Base-by-base conservation (phyloP, 306 rosid species). In the Hippophae tibetana region DNA sequence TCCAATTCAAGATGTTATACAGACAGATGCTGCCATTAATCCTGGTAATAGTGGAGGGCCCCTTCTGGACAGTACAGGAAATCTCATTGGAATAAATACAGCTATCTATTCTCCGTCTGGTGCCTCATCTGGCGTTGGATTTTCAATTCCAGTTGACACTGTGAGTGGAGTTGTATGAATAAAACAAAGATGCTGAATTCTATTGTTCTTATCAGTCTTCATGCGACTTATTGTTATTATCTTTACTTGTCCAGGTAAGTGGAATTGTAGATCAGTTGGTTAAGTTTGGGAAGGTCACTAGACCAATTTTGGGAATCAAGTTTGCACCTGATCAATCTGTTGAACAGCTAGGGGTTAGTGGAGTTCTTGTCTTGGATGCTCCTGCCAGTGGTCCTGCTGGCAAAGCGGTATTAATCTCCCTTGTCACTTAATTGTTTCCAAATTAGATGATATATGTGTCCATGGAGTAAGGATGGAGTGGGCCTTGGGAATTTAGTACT, bases 31-130 rank as follows among this genome's bases (percentile, higher is more conserved):
- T 72, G 99, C 99, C 54, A 93, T 93, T 74, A 93, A 93, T 72
- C 99, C 99, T 3, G 99, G 99, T 26, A 93, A 93, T 65, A 93
- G 99, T 66, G 99, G 99, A 56, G 99, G 99, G 11, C 97, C 99
- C 54, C 99, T 93, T 64, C 83, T 93, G 43, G 99, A 93, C 75
- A 93, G 99, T 79, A 58, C 99, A 3, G 99, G 97, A 56, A 88
- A 67, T 69, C 97, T 93, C 64, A 93, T 93, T 9, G 99, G 99
- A 54, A 88, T 93, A 69, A 93, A 93, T 67, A 93, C 97, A 10
- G 99, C 99, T 7, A 88, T 93, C 75, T 93, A 93, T 75, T 93
- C 99, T 25, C 96, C 99, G 11, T 88, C 97, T 0, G 99, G 99
- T 64, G 97, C 95, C 25, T 93, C 99, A 45, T 86, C 99, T 7